Evolutionary conservation across 345 rosid genomes (phyloP), one percentile per base, ranked within the genome.

Genomic region (Hypericum perforatum): DNA sequence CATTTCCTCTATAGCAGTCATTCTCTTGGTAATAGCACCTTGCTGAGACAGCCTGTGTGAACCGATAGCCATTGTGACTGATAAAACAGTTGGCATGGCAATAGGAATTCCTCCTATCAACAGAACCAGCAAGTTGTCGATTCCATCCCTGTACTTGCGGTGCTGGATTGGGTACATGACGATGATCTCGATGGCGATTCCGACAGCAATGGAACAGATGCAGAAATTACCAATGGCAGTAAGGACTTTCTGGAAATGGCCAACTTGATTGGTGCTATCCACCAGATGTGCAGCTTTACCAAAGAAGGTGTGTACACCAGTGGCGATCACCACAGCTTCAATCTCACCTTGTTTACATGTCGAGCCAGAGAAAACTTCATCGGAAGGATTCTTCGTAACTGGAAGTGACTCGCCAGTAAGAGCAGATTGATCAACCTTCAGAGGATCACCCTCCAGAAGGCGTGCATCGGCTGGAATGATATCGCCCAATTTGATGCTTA

Each of bases 241-340:
- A 39, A 86, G 78, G 36, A 86, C 91, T 68, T 70, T 70, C 68
- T 89, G 97, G 73, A 89, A 89, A 72, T 89, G 95, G 0, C 95
- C 97, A 44, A 82, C 76, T 77, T 89, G 95, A 68, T 82, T 89
- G 59, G 90, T 75, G 74, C 71, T 84, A 62, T 86, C 95, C 39
- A 89, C 97, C 37, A 89, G 81, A 71, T 89, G 97, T n/a, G 94
- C 97, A 52, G 95, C 95, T 69, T 89, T 89, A 29, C 97, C 97
- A 9, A 89, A 89, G 73, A 89, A 89, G 16, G 97, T 86, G 71
- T 86, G 95, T 39, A 89, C 95, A 43, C 97, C 89, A 1, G 95
- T 89, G 43, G 97, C 97, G 52, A 89, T 82, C 16, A 89, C 95
- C 38, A 89, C 79, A 0, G 97, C 90, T 61, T 89, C 94, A 53